Evolutionary conservation across 192 early-diverging fungal species (phyloP), one percentile per base, ranked within the genome.

Genomic region (Spizellomyces sp.): DNA sequence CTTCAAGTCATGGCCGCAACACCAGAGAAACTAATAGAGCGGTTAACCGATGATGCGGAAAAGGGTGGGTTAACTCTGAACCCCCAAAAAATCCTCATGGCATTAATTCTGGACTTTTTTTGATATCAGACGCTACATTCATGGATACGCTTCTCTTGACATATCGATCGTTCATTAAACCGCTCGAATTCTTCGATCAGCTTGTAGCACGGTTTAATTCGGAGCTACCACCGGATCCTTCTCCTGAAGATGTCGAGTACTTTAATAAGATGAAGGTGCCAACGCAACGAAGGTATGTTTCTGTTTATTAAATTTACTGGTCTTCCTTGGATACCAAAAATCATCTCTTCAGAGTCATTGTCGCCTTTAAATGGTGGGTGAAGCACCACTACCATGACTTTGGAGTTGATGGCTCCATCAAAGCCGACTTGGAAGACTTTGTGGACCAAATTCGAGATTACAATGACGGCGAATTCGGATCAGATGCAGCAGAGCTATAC

Each of bases 351-450:
- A 84, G 86, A 50, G 85, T 87, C n/a, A 48, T 87, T 6, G 47
- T 52, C 7, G 63, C 75, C 8, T 59, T 85, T 27, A 75, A 74
- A 27, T 75, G 75, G 67, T 88, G 87, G 87, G 80, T 79, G 14
- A 64, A 82, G 44, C 60, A 82, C 45, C 82, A 86, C 61, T 88
- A 84, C 81, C 83, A 84, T 58, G 87, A 88, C 67, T 88, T 87
- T 71, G 83, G 79, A 7, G 73, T 84, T 4, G 74, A 77, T 70
- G 71, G 71, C 45, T 63, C 74, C 44, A 48, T 88, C 41, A 74
- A 77, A 59, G 61, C 68, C 10, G 77, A 82, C 8, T 64, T 88
- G 19, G 73, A 76, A 19, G 70, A 75, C 36, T 85, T 88, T 58
- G 60, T 82, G 41, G 46, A 73, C 14, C 74, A 82, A 68, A 68